Percentiles rank a stretch among this genome's conserved stretches.
Evolutionary conservation across 768 basidiomycete species (phyloP).

Genomic region (Kwoniella mangroviensis): DNA sequence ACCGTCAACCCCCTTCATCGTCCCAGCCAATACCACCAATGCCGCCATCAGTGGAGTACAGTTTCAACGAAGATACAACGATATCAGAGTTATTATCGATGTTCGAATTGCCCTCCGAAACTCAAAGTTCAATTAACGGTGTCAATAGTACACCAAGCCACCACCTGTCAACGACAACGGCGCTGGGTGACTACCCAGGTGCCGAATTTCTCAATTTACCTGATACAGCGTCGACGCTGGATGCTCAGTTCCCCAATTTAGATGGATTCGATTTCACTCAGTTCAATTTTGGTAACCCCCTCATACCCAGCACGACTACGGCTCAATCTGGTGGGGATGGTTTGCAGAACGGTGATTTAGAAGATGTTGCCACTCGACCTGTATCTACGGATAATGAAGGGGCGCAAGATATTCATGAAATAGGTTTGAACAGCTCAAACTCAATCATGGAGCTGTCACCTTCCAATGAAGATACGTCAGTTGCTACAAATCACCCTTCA

Average conservation of each 20-base stretch:
- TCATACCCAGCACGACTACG: neutral
- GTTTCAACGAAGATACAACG: neutral
- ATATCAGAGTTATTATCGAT: conserved; percentile 16
- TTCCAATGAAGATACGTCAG: neutral
- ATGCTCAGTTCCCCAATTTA: conserved; percentile 8
- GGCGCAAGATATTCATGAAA: neutral
- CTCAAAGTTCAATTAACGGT: conserved; percentile 1
- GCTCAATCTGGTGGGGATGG: neutral
- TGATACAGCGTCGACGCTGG: conserved; percentile 16
- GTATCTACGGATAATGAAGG: neutral
- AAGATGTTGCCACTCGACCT: neutral
- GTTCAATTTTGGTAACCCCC: neutral
- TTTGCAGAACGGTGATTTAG: neutral
- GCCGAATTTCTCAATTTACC: conserved; percentile 19
- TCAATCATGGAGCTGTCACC: neutral
- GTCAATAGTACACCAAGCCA: neutral
- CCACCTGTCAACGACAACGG: neutral
- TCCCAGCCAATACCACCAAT: neutral
- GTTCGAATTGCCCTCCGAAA: conserved; percentile 11
- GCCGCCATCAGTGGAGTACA: too few species aligned
- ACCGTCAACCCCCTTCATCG: too few species aligned
- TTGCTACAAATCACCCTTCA: neutral
- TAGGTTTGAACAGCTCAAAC: neutral
- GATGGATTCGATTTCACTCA: conserved; percentile 9
- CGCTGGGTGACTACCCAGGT: conserved; percentile 4